A percentile compares a stretch with the other conserved stretches of the same genome.
These are phyloP conservation scores for Athelia sp. DNA, from an alignment of 1,284 basidiomycete species.

Conservation along the genomic window DNA sequence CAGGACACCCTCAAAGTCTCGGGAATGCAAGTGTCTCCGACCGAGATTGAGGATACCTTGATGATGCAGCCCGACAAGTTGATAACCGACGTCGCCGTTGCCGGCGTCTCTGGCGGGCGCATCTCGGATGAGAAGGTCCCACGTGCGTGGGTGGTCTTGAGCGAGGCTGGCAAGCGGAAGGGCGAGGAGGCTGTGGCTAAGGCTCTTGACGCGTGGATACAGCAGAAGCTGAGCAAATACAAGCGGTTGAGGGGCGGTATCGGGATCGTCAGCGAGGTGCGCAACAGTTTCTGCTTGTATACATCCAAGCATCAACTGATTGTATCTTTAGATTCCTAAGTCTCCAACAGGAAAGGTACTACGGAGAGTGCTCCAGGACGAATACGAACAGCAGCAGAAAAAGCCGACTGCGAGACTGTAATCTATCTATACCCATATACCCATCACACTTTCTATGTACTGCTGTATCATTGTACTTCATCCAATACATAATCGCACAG, in stretches of 20 bases:
- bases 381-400: slow-evolving; percentile 35
- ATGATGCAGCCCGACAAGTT: slow-evolving; percentile 53
- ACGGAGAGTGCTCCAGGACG: slow-evolving; percentile 51
- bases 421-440: slow-evolving; percentile 29
- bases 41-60: slow-evolving; percentile 64
- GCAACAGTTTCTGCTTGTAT: slow-evolving; percentile 13
- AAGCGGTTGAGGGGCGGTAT: slow-evolving; percentile 71
- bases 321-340: slow-evolving; percentile 55
- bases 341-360: slow-evolving; percentile 66
- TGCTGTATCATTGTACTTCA: too few relatives aligned
- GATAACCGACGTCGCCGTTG: slow-evolving; percentile 58
- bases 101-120: slow-evolving; percentile 64
- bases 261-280: slow-evolving; percentile 54
- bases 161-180: slow-evolving; percentile 39
- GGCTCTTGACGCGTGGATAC: slow-evolving; percentile 54
- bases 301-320: slow-evolving; percentile 4
- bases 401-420: slow-evolving; percentile 1
- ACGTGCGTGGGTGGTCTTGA: slow-evolving; percentile 70
- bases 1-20: slow-evolving; percentile 72
- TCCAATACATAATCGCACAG: too few relatives aligned
- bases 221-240: slow-evolving; percentile 58
- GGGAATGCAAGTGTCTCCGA: slow-evolving; percentile 69
- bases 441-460: too few relatives aligned
- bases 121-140: slow-evolving; percentile 65
- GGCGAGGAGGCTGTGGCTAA: slow-evolving; percentile 38